Percentiles rank a stretch among this genome's conserved stretches.
Evolutionary conservation across 2,329 filamentous ascomycete species (phyloP).

Genomic region (Colletotrichum sp.): DNA sequence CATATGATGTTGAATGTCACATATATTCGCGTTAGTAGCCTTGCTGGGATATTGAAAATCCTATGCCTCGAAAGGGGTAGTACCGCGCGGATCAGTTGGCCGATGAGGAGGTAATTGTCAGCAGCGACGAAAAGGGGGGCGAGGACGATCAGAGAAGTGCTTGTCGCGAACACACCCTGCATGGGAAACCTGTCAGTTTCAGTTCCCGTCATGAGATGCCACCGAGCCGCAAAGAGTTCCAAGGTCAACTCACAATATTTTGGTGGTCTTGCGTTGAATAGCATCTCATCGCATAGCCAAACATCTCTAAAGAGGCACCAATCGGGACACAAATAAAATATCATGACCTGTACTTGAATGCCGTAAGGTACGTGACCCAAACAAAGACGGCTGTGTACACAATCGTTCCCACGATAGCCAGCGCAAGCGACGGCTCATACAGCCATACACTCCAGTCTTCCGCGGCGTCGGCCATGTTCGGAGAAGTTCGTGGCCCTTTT

Average conservation of each 20-base stretch:
- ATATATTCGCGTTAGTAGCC: constrained; percentile 49
- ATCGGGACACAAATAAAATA: constrained; percentile 49
- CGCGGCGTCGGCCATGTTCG: background rate
- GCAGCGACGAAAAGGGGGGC: constrained; percentile 55
- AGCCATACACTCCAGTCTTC: constrained; percentile 37
- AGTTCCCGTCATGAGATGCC: background rate
- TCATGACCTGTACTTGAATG: constrained; percentile 44
- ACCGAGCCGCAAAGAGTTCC: too few species aligned
- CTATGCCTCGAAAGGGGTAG: constrained; percentile 36
- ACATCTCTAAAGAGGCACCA: constrained; percentile 46
- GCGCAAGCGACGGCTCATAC: constrained; percentile 47
- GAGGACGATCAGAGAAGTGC: constrained; percentile 48
- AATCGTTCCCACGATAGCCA: constrained; percentile 45
- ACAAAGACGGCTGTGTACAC: constrained; percentile 44
- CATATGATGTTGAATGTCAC: constrained; percentile 49
- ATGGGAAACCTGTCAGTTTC: background rate
- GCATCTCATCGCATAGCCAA: constrained; percentile 43
- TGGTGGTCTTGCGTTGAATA: constrained; percentile 39
- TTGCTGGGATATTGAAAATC: constrained; percentile 40
- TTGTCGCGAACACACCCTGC: constrained; percentile 42
- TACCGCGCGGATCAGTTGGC: constrained; percentile 45
- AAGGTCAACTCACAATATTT: constrained; percentile 30
- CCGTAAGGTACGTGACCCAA: constrained; percentile 43
- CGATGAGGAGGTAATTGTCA: constrained; percentile 56
- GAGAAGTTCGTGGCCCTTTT: background rate